A percentile compares a stretch with the other conserved stretches of the same genome.
Conservation (phyloP, 768 basidiomycete genomes). For the Ramaria rubella region DNA sequence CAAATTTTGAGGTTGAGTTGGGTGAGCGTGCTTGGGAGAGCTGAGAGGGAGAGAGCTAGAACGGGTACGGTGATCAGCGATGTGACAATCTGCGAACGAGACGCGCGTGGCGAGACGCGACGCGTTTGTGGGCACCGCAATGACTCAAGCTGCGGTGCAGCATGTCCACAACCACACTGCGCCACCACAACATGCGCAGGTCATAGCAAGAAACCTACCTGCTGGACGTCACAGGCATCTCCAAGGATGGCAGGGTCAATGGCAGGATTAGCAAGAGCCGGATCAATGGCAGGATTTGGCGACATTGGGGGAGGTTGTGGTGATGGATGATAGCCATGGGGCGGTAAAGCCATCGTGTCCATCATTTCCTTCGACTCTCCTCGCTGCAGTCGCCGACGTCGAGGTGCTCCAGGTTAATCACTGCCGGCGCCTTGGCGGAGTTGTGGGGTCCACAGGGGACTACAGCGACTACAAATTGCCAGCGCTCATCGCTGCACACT, state of each 20-base stretch:
- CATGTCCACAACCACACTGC: not conserved
- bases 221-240: constrained; percentile 8
- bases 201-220: not conserved
- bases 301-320: constrained; percentile 44
- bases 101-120: constrained; percentile 7
- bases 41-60: constrained; percentile 11
- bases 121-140: not conserved
- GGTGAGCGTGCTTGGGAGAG: constrained; percentile 19
- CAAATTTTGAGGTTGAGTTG: constrained; percentile 45
- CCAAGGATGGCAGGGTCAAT: constrained; percentile 49
- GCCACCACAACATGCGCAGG: not conserved
- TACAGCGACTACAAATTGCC: not conserved
- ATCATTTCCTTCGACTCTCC: constrained; percentile 7
- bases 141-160: not conserved
- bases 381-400: constrained; percentile 10
- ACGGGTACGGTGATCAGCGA: not conserved
- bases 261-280: constrained; percentile 57
- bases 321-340: not conserved
- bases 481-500: too few relatives aligned
- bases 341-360: constrained; percentile 6
- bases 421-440: constrained; percentile 6
- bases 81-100: constrained; percentile 7
- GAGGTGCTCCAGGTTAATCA: constrained; percentile 1
- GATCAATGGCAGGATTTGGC: constrained; percentile 74
- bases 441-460: not conserved